A percentile compares a stretch with the other conserved stretches of the same genome.
phyloP scores from a whole-genome alignment of 2,329 filamentous ascomycete species.

The Pyrenochaeta sp. region DNA sequence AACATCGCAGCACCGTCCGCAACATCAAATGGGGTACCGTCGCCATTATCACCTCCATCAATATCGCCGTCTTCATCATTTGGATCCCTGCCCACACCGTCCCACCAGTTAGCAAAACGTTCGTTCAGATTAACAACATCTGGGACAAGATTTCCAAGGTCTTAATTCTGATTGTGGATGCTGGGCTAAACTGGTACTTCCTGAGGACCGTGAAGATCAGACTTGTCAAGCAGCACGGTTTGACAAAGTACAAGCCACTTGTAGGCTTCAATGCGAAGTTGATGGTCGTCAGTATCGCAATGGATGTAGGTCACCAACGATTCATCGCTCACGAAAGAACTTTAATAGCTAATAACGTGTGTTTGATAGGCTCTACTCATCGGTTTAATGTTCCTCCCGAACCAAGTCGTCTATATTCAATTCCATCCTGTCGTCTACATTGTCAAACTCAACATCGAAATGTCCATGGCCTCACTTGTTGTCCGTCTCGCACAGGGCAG shows the following conservation, averaged over 20 bases:
- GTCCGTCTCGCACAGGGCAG: conserved; percentile 45
- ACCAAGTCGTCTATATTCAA: conserved; percentile 51
- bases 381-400: conserved; percentile 50
- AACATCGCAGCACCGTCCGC: conserved; percentile 48
- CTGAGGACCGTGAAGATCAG: conserved; percentile 52
- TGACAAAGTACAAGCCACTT: conserved; percentile 52
- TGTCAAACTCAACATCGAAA: conserved; percentile 56
- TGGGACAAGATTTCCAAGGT: conserved; percentile 65
- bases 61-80: conserved; percentile 63
- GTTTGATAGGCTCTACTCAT: conserved; percentile 44
- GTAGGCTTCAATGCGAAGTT: conserved; percentile 54
- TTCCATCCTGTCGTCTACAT: conserved; percentile 55
- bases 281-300: conserved; percentile 51
- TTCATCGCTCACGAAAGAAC: no score
- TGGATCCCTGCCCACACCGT: conserved; percentile 61
- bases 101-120: conserved; percentile 46
- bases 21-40: conserved; percentile 60
- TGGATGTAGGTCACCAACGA: conserved; percentile 46
- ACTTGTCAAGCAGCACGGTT: conserved; percentile 49
- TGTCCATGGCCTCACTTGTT: conserved; percentile 55
- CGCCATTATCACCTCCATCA: conserved; percentile 58
- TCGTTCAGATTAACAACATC: conserved; percentile 57
- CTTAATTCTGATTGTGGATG: conserved; percentile 62
- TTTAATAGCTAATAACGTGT: conserved; percentile 12
- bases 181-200: conserved; percentile 63